A percentile compares a stretch with the other conserved stretches of the same genome.
phyloP scores from a whole-genome alignment of 768 basidiomycete genomes.

The Termitomyces sp. region DNA sequence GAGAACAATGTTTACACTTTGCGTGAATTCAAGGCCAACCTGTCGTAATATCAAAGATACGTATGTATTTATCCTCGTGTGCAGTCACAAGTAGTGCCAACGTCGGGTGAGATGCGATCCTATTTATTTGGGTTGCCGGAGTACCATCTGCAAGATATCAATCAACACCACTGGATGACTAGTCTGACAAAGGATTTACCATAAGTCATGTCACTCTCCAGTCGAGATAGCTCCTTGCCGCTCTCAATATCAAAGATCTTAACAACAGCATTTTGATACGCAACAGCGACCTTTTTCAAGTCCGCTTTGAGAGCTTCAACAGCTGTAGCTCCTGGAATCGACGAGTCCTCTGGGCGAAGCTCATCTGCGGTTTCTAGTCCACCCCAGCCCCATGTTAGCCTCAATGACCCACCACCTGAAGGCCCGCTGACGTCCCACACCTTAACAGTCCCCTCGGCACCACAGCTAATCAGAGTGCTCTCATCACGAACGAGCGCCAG shows the following conservation, averaged over 20 bases:
- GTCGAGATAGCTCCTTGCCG: constrained; percentile 67
- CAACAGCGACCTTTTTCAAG: constrained; percentile 83
- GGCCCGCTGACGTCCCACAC: constrained; percentile 85
- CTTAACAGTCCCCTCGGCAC: constrained; percentile 89
- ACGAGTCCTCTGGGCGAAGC: constrained; percentile 38
- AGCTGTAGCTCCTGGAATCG: constrained; percentile 70
- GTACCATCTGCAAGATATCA: constrained; percentile 51
- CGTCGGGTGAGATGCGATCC: constrained; percentile 85
- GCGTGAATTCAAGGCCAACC: constrained; percentile 40
- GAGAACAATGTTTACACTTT: background rate
- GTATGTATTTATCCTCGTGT: constrained; percentile 91
- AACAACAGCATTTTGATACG: constrained; percentile 82
- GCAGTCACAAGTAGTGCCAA: constrained; percentile 84
- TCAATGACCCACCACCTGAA: constrained; percentile 58
- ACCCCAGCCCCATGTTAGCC: constrained; percentile 74
- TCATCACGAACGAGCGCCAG: constrained; percentile 81
- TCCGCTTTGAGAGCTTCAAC: constrained; percentile 81
- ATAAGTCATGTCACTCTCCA: constrained; percentile 55
- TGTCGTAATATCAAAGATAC: constrained; percentile 80
- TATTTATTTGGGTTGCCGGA: constrained; percentile 75
- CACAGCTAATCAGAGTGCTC: constrained; percentile 80
- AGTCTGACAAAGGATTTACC: constrained; percentile 29
- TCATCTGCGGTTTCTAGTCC: constrained; percentile 53
- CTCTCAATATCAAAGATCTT: constrained; percentile 90
- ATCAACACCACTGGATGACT: constrained; percentile 1